Percentiles rank a stretch among this genome's conserved stretches.
Conservation (phyloP, 768 basidiomycete species). For the Megacollybia marginata region DNA sequence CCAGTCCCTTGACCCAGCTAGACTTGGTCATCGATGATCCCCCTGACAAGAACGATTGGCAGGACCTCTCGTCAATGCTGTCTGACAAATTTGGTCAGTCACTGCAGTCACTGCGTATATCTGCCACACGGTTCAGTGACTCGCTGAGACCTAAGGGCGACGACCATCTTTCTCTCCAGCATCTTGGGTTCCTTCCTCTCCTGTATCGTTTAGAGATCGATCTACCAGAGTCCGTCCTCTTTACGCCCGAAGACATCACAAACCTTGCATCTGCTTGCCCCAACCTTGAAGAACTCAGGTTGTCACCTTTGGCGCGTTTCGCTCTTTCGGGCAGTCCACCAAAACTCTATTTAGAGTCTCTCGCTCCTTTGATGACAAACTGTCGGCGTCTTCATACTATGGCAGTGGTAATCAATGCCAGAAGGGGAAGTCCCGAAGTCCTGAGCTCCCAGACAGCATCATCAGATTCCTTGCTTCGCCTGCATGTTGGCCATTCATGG, state of each 20-base stretch:
- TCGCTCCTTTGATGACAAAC: constrained; percentile 47
- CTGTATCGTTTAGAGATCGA: constrained; percentile 67
- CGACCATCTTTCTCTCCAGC: constrained; percentile 55
- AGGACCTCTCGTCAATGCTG: constrained; percentile 56
- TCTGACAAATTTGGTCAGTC: constrained; percentile 55
- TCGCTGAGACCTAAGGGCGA: constrained; percentile 71
- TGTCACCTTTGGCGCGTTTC: constrained; percentile 67
- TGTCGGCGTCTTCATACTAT: constrained; percentile 62
- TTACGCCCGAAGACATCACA: constrained; percentile 53
- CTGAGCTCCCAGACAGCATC: constrained; percentile 41
- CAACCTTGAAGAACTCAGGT: constrained; percentile 56
- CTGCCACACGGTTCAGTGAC: constrained; percentile 70
- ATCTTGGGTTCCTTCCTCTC: constrained; percentile 43
- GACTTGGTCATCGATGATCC: constrained; percentile 79
- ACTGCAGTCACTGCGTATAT: constrained; percentile 53
- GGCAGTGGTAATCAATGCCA: constrained; percentile 57
- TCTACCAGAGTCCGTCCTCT: constrained; percentile 68
- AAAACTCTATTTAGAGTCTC: constrained; percentile 53
- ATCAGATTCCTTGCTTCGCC: constrained; percentile 59
- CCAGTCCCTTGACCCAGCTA: constrained; percentile 55
- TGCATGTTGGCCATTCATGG: constrained; percentile 75
- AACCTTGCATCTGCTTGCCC: constrained; percentile 57
- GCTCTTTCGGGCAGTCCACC: constrained; percentile 43
- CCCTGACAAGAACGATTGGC: constrained; percentile 69
- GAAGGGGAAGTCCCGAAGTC: constrained; percentile 33